Base-by-base conservation (phyloP, 2,329 filamentous ascomycete species). In the Chaetomiaceae sp. region DNA sequence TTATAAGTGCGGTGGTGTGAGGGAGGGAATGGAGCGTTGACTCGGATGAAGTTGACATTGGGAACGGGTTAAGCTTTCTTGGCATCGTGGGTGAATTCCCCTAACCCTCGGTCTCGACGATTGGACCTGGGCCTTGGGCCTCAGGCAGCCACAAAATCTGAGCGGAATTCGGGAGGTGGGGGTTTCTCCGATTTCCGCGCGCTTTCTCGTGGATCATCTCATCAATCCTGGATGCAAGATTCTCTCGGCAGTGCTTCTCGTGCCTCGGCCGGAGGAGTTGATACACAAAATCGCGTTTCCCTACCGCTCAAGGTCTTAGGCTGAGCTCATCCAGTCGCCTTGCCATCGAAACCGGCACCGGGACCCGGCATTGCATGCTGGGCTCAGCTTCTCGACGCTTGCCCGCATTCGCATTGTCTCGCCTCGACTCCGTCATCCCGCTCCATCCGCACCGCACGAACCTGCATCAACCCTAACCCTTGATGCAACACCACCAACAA, bases 391-490 rank as follows among this genome's bases (percentile, higher is more conserved):
- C n/a, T n/a, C n/a, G n/a, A n/a, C n/a, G n/a, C n/a, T n/a, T n/a
- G n/a, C n/a, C n/a, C n/a, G n/a, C n/a, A n/a, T 27, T 27, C 25
- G 25, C 16, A 30, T 10, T 42, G 13, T 31, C 31, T 17, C 30
- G 20, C 31, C 7, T 23, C 20, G 8, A 19, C 14, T 5, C 30
- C 30, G 30, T 33, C 30, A 13, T 33, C 30, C 12, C 9, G 10
- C 5, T n/a, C 13, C 27, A 6, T 38, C 35, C 4, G 14, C 34
- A 19, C 10, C 27, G 13, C 33, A 27, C 30, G 30, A 17, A 20
- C 21, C n/a, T 19, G 16, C n/a, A 4, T 2, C 31, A 49, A 51
- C 54, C 51, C 51, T 56, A 54, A 52, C 54, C 51, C 51, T 38
- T 31, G 16, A 20, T 27, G 25, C 25, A 27, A 27, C 25, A 27